Evolutionary conservation across 2,329 filamentous ascomycete species (phyloP).

Genomic region (Aspergillaceae sp.): DNA sequence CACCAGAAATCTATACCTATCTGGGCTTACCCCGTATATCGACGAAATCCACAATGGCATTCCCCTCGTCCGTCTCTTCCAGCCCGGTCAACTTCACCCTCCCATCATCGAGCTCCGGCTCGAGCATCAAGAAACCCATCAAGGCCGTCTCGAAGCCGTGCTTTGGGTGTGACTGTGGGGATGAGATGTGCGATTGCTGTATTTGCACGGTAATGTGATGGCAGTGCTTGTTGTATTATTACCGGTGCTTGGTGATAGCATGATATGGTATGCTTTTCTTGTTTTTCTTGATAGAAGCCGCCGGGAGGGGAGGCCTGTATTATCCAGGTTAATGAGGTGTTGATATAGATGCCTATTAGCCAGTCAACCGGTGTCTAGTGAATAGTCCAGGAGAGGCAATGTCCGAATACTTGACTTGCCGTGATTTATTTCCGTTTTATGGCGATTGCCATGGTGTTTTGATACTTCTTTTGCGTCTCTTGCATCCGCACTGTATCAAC

Average conservation of each 20-base stretch:
- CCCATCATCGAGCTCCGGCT: conserved; percentile 26
- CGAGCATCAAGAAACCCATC: conserved; percentile 31
- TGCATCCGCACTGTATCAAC: too few species aligned
- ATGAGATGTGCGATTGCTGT: conserved; percentile 34
- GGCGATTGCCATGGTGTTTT: too few species aligned
- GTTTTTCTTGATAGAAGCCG: too few species aligned
- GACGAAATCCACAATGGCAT: neutral
- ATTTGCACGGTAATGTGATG: conserved; percentile 35
- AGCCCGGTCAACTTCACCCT: conserved; percentile 23
- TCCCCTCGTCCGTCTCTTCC: conserved; percentile 12
- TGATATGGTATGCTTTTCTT: too few species aligned
- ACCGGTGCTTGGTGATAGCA: neutral
- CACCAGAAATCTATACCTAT: neutral
- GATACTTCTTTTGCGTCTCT: too few species aligned
- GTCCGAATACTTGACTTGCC: too few species aligned
- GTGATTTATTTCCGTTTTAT: too few species aligned
- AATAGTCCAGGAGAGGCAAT: too few species aligned
- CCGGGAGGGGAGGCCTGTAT: too few species aligned
- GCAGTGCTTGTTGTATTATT: neutral
- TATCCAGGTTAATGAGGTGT: too few species aligned
- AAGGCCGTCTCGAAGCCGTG: conserved; percentile 33
- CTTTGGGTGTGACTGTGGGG: conserved; percentile 35
- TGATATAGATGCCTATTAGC: too few species aligned
- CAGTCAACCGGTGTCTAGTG: too few species aligned
- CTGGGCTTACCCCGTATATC: neutral